Evolutionary conservation across 306 rosid species (phyloP).

Genomic region (Prunus salicina): DNA sequence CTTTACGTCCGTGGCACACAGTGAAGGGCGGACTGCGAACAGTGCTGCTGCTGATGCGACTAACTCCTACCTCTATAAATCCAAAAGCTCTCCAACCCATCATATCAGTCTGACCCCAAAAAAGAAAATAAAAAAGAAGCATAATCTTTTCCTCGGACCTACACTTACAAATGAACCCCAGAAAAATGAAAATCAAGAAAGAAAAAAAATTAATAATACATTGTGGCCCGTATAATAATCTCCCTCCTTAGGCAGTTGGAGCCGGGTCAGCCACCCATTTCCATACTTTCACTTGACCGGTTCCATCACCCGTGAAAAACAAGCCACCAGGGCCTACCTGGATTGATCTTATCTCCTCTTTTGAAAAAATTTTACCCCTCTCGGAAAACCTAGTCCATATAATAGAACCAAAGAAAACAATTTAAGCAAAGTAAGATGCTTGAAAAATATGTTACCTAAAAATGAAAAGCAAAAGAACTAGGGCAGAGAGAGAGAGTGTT

Average conservation of each 20-base stretch:
- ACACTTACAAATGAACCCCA: conserved; percentile 27
- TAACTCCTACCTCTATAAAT: conserved; percentile 31
- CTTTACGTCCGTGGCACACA: conserved; percentile 21
- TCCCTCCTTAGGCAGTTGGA: conserved; percentile 29
- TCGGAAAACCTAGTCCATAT: conserved; percentile 65
- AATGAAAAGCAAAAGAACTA: not conserved
- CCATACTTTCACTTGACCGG: conserved; percentile 93
- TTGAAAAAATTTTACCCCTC: conserved; percentile 77
- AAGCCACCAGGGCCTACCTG: conserved; percentile 78
- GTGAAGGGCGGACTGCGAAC: conserved; percentile 18
- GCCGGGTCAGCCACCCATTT: conserved; percentile 53
- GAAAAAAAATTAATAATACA: conserved; percentile 18
- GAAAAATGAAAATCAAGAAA: not conserved
- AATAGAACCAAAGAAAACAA: conserved; percentile 4
- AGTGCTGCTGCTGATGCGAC: conserved; percentile 11
- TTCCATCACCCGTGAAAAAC: conserved; percentile 92
- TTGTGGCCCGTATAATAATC: not conserved
- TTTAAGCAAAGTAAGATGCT: not conserved
- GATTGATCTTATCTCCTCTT: conserved; percentile 76
- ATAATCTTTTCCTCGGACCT: conserved; percentile 33
- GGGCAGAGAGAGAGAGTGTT: not conserved
- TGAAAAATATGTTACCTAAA: not conserved
- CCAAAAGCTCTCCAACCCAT: conserved; percentile 13
- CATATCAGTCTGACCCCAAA: conserved; percentile 5
- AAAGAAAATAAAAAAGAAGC: not conserved